Evolutionary conservation across 805 yeast genomes (phyloP).

Genomic region (Nakazawaea pomicola): DNA sequence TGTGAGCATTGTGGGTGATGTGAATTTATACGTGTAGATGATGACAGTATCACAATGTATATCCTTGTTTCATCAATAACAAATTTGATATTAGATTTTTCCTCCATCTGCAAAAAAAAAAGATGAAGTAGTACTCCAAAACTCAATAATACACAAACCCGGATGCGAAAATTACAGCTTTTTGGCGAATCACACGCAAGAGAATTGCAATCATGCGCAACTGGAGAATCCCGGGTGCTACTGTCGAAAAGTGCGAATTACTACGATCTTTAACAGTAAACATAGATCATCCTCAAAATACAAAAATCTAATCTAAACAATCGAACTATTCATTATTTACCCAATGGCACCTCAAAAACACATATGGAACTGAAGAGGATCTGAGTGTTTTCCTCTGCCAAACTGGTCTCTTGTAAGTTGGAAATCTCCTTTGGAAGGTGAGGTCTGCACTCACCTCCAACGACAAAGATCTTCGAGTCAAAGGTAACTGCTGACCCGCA

Average conservation of each 20-base stretch:
- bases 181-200: background rate
- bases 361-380: slow-evolving; percentile 8
- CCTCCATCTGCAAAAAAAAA: background rate
- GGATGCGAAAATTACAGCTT: background rate
- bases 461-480: slow-evolving; percentile 5
- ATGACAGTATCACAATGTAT: background rate
- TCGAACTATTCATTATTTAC: slow-evolving; percentile 2
- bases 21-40: background rate
- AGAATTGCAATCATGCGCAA: slow-evolving; percentile 1
- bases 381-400: background rate
- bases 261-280: no score
- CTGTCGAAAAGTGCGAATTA: no score
- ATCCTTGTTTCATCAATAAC: background rate
- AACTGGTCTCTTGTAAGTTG: background rate
- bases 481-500: slow-evolving; percentile 8
- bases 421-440: slow-evolving; percentile 11
- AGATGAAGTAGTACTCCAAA: background rate
- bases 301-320: no score
- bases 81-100: no score
- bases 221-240: background rate
- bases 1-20: slow-evolving; percentile 7
- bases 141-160: background rate
- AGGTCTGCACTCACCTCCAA: slow-evolving; percentile 12
- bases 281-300: no score
- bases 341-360: slow-evolving; percentile 9